Evolutionary conservation across 108 stramenopile species (phyloP).

Genomic region (Halocafeteria seosinensis): DNA sequence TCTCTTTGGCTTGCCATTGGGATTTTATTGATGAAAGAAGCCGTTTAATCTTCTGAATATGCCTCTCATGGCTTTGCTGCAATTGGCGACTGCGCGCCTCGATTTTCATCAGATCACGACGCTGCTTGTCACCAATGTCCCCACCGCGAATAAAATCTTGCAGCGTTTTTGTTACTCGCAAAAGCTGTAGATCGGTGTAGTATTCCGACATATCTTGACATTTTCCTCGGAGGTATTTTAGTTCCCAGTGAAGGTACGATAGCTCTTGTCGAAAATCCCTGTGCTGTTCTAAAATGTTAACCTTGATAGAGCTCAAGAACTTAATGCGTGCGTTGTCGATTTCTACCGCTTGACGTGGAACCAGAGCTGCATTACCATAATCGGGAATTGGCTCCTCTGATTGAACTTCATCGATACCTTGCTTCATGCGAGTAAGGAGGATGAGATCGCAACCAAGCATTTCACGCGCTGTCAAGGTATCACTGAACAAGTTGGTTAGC

Average conservation of each 20-base stretch:
- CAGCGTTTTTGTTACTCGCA: slow-evolving; percentile 43
- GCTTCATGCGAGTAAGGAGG: slow-evolving; percentile 25
- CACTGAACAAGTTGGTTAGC: not conserved
- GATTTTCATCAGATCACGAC: slow-evolving; percentile 9
- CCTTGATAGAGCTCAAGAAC: slow-evolving; percentile 17
- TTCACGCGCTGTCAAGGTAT: not conserved
- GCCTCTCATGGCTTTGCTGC: slow-evolving; percentile 13
- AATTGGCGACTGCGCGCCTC: slow-evolving; percentile 12
- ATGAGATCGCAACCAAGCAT: slow-evolving; percentile 18
- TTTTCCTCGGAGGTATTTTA: slow-evolving; percentile 19
- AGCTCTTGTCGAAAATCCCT: slow-evolving; percentile 39
- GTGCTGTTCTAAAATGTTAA: slow-evolving; percentile 25
- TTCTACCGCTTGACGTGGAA: slow-evolving; percentile 27
- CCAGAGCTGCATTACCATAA: slow-evolving; percentile 29
- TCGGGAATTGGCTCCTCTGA: slow-evolving; percentile 29
- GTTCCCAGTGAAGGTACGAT: slow-evolving; percentile 41
- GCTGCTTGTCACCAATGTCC: slow-evolving; percentile 7
- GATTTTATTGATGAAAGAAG: not conserved
- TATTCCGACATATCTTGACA: slow-evolving; percentile 33
- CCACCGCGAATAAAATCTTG: slow-evolving; percentile 37
- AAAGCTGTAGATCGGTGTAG: slow-evolving; percentile 40
- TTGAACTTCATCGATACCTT: slow-evolving; percentile 42
- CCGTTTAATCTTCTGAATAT: not conserved
- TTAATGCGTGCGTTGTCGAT: slow-evolving; percentile 28
- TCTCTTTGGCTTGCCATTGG: not conserved